Conservation (phyloP, 371 early-diverging fungal species). For the Zopfochytrium polystomum region DNA sequence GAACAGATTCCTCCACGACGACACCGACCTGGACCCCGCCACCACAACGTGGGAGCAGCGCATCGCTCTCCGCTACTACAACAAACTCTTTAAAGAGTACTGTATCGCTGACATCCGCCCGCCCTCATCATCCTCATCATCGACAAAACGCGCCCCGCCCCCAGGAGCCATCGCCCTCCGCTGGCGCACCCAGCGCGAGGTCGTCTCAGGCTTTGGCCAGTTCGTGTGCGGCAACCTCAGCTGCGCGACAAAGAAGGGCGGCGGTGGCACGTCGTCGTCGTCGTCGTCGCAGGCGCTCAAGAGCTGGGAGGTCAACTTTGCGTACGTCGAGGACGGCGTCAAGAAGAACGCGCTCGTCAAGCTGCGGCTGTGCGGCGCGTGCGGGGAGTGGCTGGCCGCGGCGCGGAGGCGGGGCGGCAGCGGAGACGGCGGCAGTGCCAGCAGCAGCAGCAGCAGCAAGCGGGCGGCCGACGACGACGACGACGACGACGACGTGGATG, state of each 20-base stretch:
- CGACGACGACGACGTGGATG: not conserved
- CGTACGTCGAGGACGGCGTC: slow-evolving; percentile 66
- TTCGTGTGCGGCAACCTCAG: slow-evolving; percentile 57
- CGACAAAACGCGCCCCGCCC: slow-evolving; percentile 67
- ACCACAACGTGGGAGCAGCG: slow-evolving; percentile 70
- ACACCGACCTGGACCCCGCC: slow-evolving; percentile 44
- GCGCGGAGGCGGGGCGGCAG: slow-evolving; percentile 70
- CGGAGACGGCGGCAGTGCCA: slow-evolving; percentile 58
- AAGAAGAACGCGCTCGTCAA: too few species aligned
- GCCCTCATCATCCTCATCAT: too few species aligned
- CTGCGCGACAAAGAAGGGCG: not conserved
- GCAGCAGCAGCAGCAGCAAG: slow-evolving; percentile 25
- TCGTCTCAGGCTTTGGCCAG: slow-evolving; percentile 76
- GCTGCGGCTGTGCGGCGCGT: too few species aligned
- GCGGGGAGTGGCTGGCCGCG: slow-evolving; percentile 77
- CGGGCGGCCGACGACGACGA: not conserved
- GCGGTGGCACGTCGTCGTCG: too few species aligned
- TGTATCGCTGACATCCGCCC: slow-evolving; percentile 76
- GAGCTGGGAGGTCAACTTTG: slow-evolving; percentile 87
- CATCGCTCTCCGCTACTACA: slow-evolving; percentile 81
- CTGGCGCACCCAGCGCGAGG: slow-evolving; percentile 79
- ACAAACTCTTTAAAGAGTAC: slow-evolving; percentile 80
- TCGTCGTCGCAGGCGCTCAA: slow-evolving; percentile 32
- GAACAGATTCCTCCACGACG: slow-evolving; percentile 52
- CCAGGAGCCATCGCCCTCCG: slow-evolving; percentile 76